phyloP scores from a whole-genome alignment of 306 rosid genomes.

The Macrotyloma uniflorum region DNA sequence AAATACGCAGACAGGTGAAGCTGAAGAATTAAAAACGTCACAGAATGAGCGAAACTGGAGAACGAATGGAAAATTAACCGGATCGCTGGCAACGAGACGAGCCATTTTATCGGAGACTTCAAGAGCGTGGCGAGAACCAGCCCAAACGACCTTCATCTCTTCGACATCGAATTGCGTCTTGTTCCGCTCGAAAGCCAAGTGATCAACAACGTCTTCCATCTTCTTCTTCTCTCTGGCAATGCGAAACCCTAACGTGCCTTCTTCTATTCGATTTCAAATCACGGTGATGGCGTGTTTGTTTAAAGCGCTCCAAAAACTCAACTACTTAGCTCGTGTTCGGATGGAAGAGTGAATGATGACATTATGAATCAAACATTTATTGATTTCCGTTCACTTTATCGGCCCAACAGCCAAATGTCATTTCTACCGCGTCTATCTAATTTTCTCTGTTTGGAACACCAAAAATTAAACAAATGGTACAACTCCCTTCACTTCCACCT shows the following conservation, averaged over 20 bases:
- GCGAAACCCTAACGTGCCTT: background rate
- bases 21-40: background rate
- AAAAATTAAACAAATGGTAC: no score
- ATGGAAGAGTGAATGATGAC: background rate
- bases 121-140: slow-evolving; percentile 69
- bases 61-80: slow-evolving; percentile 44
- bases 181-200: slow-evolving; percentile 76
- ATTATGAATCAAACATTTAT: background rate
- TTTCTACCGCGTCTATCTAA: background rate
- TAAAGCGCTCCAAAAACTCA: no score
- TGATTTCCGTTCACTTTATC: background rate
- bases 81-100: slow-evolving; percentile 90
- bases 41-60: background rate
- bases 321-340: background rate
- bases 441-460: no score
- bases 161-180: slow-evolving; percentile 79
- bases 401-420: background rate
- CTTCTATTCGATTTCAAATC: background rate
- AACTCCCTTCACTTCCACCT: no score
- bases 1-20: background rate
- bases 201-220: slow-evolving; percentile 76
- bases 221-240: background rate
- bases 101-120: slow-evolving; percentile 80
- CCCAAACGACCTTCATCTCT: slow-evolving; percentile 93
- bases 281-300: background rate